Evolutionary conservation across 2,329 filamentous ascomycete genomes (phyloP).

Genomic region (Aspergillus fumigatiaffinis): DNA sequence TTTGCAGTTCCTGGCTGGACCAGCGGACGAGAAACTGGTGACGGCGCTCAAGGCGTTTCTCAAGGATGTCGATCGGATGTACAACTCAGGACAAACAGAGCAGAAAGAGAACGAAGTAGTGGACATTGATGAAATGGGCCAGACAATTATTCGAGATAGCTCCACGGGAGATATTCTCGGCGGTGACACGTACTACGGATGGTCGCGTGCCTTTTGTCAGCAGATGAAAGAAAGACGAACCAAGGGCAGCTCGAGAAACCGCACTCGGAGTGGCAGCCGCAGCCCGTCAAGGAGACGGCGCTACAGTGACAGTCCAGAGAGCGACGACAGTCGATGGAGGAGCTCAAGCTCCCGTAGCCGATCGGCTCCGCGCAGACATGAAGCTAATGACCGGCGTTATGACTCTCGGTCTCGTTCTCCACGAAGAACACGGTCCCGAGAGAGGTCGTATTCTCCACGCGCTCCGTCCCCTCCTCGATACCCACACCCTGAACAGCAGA

Average conservation of each 20-base stretch:
- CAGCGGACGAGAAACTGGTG: constrained; percentile 62
- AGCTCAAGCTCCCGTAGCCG: constrained; percentile 27
- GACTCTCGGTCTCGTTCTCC: constrained; percentile 25
- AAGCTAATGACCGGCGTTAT: constrained; percentile 11
- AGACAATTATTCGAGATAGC: constrained; percentile 62
- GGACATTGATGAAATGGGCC: constrained; percentile 74
- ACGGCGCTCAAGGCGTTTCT: constrained; percentile 68
- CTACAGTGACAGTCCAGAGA: constrained; percentile 36
- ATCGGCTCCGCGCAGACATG: constrained; percentile 22
- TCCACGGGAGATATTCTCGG: constrained; percentile 61
- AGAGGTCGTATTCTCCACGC: constrained; percentile 33
- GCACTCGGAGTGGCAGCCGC: constrained; percentile 44
- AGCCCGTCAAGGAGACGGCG: constrained; percentile 41
- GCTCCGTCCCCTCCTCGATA: constrained; percentile 17
- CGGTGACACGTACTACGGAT: constrained; percentile 80
- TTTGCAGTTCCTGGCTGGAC: constrained; percentile 64
- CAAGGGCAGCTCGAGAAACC: constrained; percentile 22
- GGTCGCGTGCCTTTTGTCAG: constrained; percentile 75
- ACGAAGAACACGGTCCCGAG: constrained; percentile 25
- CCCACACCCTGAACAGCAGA: constrained; percentile 1
- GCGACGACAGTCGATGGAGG: constrained; percentile 26
- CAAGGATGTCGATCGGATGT: constrained; percentile 65
- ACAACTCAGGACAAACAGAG: constrained; percentile 48
- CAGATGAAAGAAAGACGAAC: constrained; percentile 62
- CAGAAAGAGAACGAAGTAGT: constrained; percentile 48